These are phyloP conservation scores for Tetracladium setigerum DNA, from an alignment of 495 filamentous ascomycete genomes.

Conservation along the genomic window DNA sequence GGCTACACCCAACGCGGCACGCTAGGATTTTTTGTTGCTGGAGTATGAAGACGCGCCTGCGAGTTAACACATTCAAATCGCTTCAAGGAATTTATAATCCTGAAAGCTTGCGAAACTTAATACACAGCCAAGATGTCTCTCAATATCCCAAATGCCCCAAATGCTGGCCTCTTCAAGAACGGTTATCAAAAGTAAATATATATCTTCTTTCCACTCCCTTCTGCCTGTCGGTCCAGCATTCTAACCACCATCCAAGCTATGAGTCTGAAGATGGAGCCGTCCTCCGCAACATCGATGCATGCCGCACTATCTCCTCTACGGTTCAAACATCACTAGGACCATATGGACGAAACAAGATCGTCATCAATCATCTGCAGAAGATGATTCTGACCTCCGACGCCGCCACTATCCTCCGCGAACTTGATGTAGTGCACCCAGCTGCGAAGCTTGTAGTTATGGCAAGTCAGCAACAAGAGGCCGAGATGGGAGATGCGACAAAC, in stretches of 20 bases:
- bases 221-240: slow-evolving; percentile 9
- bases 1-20: no score
- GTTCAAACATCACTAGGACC: slow-evolving; percentile 96
- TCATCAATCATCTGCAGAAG: slow-evolving; percentile 99
- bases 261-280: slow-evolving; percentile 98
- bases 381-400: slow-evolving; percentile 99
- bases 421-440: slow-evolving; percentile 97
- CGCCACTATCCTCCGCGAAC: slow-evolving; percentile 91
- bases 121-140: slow-evolving; percentile 67
- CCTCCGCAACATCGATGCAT: slow-evolving; percentile 97
- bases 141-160: slow-evolving; percentile 86
- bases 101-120: slow-evolving; percentile 14
- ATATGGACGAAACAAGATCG: slow-evolving; percentile 98
- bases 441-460: slow-evolving; percentile 99
- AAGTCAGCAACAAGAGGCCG: slow-evolving; percentile 94
- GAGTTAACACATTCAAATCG: no score
- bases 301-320: slow-evolving; percentile 87
- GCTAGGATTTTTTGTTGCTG: no score
- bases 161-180: slow-evolving; percentile 87
- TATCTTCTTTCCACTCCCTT: neutral
- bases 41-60: no score
- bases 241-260: slow-evolving; percentile 52
- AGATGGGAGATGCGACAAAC: slow-evolving; percentile 99
- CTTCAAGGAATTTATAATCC: neutral
- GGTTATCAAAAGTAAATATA: slow-evolving; percentile 86